phyloP scores from a whole-genome alignment of 768 basidiomycete genomes.

The Tulasnella sp. region DNA sequence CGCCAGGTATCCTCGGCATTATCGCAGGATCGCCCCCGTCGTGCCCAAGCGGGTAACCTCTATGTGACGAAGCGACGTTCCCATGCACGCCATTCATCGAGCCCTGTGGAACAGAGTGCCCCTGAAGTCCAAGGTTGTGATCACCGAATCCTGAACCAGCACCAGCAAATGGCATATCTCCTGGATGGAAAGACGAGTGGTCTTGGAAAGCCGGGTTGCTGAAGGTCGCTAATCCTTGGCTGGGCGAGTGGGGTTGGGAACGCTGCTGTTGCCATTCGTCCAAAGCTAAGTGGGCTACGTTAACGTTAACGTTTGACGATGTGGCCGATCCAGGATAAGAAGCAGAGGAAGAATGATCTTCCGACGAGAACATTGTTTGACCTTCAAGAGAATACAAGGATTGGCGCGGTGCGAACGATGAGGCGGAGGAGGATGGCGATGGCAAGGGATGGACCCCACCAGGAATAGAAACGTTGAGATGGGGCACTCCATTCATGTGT shows the following conservation, averaged over 20 bases:
- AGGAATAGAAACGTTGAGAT: background rate
- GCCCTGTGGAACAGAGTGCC: background rate
- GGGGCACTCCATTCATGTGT: background rate
- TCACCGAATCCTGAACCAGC: background rate
- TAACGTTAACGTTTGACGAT: constrained; percentile 2
- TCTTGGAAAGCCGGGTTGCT: constrained; percentile 8
- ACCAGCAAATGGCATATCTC: background rate
- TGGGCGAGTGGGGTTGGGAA: background rate
- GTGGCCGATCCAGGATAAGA: background rate
- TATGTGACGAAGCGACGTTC: background rate
- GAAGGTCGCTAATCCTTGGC: background rate
- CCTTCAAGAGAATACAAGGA: background rate
- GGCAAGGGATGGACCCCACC: background rate
- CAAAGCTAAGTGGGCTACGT: background rate
- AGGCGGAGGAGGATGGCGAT: constrained; percentile 15
- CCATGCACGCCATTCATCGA: constrained; percentile 4
- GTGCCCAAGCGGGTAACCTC: background rate
- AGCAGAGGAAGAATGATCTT: background rate
- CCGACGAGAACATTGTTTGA: constrained; percentile 1
- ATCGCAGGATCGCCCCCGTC: background rate
- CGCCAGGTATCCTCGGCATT: constrained; percentile 10
- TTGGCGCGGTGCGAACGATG: constrained; percentile 3
- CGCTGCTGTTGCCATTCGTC: constrained; percentile 1
- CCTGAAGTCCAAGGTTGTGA: background rate
- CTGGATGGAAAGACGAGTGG: constrained; percentile 1